Evolutionary conservation across 1,284 basidiomycete genomes (phyloP).

Genomic region (Ustanciosporium gigantosporum): DNA sequence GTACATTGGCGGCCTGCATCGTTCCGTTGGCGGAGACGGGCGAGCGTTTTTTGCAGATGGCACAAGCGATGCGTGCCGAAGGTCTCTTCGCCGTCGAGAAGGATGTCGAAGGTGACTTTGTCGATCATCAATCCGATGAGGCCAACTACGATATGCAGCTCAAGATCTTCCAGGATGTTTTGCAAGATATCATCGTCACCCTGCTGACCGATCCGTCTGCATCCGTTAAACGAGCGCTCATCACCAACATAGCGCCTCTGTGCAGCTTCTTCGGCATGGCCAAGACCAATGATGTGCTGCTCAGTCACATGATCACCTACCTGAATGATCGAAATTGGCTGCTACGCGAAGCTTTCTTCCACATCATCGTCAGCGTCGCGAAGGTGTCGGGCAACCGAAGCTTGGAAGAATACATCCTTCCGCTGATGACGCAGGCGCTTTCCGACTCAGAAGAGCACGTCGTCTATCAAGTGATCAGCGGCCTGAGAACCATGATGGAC

Average conservation of each 20-base stretch:
- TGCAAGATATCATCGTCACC: conserved; percentile 84
- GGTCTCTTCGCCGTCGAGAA: conserved; percentile 73
- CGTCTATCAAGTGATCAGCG: conserved; percentile 80
- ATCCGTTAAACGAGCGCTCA: conserved; percentile 67
- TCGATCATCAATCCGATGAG: conserved; percentile 38
- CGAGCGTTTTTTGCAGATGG: conserved; percentile 84
- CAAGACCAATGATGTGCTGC: conserved; percentile 88
- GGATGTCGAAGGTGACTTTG: conserved; percentile 70
- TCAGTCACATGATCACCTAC: conserved; percentile 98
- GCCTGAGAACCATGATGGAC: conserved; percentile 82
- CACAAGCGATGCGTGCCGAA: conserved; percentile 82
- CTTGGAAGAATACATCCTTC: conserved; percentile 76
- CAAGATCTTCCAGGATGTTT: conserved; percentile 78
- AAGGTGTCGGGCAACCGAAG: conserved; percentile 54
- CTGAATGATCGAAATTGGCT: conserved; percentile 92
- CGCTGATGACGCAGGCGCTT: conserved; percentile 84
- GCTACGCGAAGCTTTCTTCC: conserved; percentile 87
- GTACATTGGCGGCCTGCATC: conserved; percentile 84
- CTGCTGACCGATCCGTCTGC: conserved; percentile 67
- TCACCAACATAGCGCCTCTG: conserved; percentile 78
- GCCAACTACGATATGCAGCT: conserved; percentile 62
- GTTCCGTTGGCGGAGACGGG: conserved; percentile 82
- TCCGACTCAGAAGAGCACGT: conserved; percentile 91
- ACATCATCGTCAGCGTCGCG: conserved; percentile 91
- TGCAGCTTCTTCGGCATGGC: conserved; percentile 91